Base-by-base conservation (phyloP, 441 rosid species). In the Adansonia gregorii region DNA sequence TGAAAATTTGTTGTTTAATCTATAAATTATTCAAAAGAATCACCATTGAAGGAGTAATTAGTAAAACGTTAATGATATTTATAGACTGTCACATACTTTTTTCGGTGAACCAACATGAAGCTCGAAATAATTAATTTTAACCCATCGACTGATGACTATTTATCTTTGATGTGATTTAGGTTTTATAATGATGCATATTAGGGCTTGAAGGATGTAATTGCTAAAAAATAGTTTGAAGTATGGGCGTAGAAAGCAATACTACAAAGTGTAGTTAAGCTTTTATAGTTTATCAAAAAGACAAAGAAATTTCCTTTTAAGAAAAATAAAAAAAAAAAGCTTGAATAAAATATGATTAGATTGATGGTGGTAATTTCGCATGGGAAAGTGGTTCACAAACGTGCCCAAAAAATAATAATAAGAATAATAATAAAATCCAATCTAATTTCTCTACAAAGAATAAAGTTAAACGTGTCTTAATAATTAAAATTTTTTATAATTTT, bases 401-500 rank as follows among this genome's bases (percentile, higher is more conserved):
- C 39, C 39, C 35, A 27, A 27, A 27, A 31, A 31, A 35, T 35
- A 35, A 35, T 35, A 35, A 35, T 35, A 35, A 35, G 3, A 35
- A 35, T 35, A 35, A 35, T 35, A 35, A 35, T 41, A 41, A 41
- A 41, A 41, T 41, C 45, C 45, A 41, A 41, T 41, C 45, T 41
- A 41, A 41, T 41, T 41, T 41, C 45, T 4, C 45, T 41, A 41
- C 8, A 4, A 41, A 41, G 8, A 41, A 35, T 76, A 76, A 58
- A 79, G 76, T 71, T 78, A 82, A 83, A 87, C 83, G 84, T 83
- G 88, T 61, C 72, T 15, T 76, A 39, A 68, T 71, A 22, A 48
- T 78, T 68, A 61, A 60, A n/a, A 43, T 63, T 15, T 55, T 51
- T 9, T 46, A 10, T 27, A 24, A 70, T 67, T n/a, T n/a, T n/a